These are phyloP conservation scores for Phytophthora pistaciae DNA, from an alignment of 352 stramenopile species.

Conservation along the genomic window DNA sequence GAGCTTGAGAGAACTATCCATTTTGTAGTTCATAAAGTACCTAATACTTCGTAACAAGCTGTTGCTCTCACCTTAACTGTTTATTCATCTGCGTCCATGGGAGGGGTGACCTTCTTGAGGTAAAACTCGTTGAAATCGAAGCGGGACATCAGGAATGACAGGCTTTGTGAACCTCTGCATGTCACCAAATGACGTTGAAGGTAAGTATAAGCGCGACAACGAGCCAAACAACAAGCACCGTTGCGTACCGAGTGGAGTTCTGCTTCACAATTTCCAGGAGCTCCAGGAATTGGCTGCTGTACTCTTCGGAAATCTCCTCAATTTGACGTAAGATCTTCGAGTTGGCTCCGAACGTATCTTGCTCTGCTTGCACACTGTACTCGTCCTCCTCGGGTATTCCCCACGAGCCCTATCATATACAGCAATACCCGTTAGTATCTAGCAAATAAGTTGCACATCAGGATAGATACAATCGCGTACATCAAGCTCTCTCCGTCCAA, in stretches of 20 bases:
- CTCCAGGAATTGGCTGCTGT: conserved; percentile 64
- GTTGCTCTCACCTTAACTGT: conserved; percentile 19
- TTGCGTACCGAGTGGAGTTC: conserved; percentile 56
- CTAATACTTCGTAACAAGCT: conserved; percentile 1
- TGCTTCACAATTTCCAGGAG: conserved; percentile 82
- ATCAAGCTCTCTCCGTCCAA: conserved; percentile 59
- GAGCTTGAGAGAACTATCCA: conserved; percentile 3
- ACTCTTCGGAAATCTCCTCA: conserved; percentile 71
- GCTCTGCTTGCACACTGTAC: conserved; percentile 40
- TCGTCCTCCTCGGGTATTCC: conserved; percentile 67
- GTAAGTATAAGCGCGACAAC: conserved; percentile 1
- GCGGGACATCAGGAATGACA: conserved; percentile 88
- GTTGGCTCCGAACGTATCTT: conserved; percentile 50
- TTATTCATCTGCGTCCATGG: conserved; percentile 61
- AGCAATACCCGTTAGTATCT: not conserved
- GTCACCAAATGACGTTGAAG: not conserved
- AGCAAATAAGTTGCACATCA: not conserved
- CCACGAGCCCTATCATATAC: conserved; percentile 58
- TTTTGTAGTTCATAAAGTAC: not conserved
- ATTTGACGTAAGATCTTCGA: conserved; percentile 71
- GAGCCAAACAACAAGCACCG: conserved; percentile 1
- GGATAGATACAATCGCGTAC: conserved; percentile 23
- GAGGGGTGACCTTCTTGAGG: conserved; percentile 55
- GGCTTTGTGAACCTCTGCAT: conserved; percentile 71
- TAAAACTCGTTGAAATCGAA: conserved; percentile 95